Percentiles rank a stretch among this genome's conserved stretches.
These are phyloP conservation scores for Triangularia setosa DNA, from an alignment of 2,329 filamentous ascomycete species.

Conservation along the genomic window DNA sequence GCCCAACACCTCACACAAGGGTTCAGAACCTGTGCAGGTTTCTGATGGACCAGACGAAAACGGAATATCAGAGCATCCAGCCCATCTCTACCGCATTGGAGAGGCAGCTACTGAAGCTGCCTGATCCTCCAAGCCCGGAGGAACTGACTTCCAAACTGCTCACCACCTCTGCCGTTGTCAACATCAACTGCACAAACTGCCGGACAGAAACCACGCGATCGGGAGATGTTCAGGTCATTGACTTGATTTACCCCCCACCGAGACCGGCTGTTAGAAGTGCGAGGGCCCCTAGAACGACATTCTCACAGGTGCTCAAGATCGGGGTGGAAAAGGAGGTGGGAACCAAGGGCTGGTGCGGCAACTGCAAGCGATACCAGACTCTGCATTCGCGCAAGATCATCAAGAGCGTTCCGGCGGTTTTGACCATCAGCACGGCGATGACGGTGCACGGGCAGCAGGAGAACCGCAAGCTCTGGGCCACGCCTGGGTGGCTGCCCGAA, in stretches of 20 bases:
- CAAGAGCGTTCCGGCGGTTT: slow-evolving; percentile 73
- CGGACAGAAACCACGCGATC: slow-evolving; percentile 78
- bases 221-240: slow-evolving; percentile 76
- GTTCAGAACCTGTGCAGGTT: slow-evolving; percentile 85
- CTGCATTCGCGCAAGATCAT: slow-evolving; percentile 82
- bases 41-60: slow-evolving; percentile 72
- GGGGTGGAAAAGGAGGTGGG: slow-evolving; percentile 88
- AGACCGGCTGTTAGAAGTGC: slow-evolving; percentile 47
- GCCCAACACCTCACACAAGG: slow-evolving; percentile 67
- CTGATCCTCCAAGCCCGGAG: slow-evolving; percentile 23
- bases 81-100: slow-evolving; percentile 64
- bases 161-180: slow-evolving; percentile 65
- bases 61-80: slow-evolving; percentile 69
- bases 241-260: slow-evolving; percentile 73
- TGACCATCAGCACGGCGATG: slow-evolving; percentile 82
- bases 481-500: slow-evolving; percentile 84
- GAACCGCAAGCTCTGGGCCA: slow-evolving; percentile 68
- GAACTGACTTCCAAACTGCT: slow-evolving; percentile 44
- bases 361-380: slow-evolving; percentile 86
- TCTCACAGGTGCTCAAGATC: slow-evolving; percentile 87
- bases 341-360: slow-evolving; percentile 87
- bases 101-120: slow-evolving; percentile 44
- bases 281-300: slow-evolving; percentile 58
- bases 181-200: slow-evolving; percentile 82
- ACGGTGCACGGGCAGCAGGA: slow-evolving; percentile 64